Conservation (phyloP, 352 stramenopile genomes). For the Thalassiosira livingstoniorum region DNA sequence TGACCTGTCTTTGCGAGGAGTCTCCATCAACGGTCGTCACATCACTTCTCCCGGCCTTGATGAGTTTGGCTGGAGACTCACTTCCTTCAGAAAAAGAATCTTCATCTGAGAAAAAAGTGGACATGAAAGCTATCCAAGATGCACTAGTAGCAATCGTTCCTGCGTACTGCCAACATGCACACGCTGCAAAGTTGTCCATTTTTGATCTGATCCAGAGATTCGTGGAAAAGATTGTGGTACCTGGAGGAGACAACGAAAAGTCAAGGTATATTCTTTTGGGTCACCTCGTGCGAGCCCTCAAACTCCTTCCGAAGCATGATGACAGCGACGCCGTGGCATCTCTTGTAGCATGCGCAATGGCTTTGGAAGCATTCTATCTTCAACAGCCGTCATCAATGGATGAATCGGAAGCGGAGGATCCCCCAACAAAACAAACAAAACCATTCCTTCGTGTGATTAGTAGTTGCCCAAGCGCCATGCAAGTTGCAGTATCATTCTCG, state of each 20-base stretch:
- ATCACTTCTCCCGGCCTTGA: constrained; percentile 70
- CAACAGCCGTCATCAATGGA: constrained; percentile 12
- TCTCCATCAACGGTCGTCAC: constrained; percentile 67
- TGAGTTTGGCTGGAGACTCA: constrained; percentile 52
- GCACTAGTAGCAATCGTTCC: constrained; percentile 68
- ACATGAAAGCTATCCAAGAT: constrained; percentile 56
- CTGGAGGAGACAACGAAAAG: constrained; percentile 42
- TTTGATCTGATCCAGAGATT: constrained; percentile 69
- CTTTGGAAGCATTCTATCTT: constrained; percentile 52
- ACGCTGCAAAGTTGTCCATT: constrained; percentile 58
- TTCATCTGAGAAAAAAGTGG: constrained; percentile 19
- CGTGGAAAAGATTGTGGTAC: constrained; percentile 49
- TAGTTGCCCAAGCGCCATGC: constrained; percentile 44
- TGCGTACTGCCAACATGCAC: constrained; percentile 66
- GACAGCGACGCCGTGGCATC: constrained; percentile 57
- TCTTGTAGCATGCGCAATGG: constrained; percentile 59
- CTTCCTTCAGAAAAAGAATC: not conserved
- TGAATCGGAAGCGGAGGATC: constrained; percentile 20
- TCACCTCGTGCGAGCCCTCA: constrained; percentile 66
- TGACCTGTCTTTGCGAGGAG: constrained; percentile 69
- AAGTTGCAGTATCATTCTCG: constrained; percentile 54
- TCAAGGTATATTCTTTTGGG: constrained; percentile 52
- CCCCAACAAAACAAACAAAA: constrained; percentile 14
- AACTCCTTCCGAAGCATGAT: constrained; percentile 54
- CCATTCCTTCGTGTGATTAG: constrained; percentile 37